Evolutionary conservation across 371 early-diverging fungal genomes (phyloP).

Genomic region (Mucor plumbeus): DNA sequence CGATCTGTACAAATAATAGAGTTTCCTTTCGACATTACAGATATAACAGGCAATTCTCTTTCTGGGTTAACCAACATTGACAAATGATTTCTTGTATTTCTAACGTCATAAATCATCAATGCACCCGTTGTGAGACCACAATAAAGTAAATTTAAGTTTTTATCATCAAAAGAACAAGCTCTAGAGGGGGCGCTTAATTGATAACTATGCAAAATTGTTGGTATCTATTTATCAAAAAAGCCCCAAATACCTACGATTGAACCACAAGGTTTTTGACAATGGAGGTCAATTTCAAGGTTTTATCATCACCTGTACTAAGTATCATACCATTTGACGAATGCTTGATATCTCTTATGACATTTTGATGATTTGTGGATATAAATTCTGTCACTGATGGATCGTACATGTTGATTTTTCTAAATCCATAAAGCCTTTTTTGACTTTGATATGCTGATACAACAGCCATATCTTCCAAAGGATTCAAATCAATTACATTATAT

Average conservation of each 20-base stretch:
- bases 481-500: constrained; percentile 16
- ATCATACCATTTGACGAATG: not conserved
- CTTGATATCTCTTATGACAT: constrained; percentile 24
- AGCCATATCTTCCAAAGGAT: constrained; percentile 8
- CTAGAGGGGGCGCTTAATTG: constrained; percentile 31
- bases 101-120: constrained; percentile 40
- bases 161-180: constrained; percentile 41
- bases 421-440: constrained; percentile 9
- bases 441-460: constrained; percentile 15
- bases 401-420: constrained; percentile 29
- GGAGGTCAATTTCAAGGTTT: constrained; percentile 27
- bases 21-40: not conserved
- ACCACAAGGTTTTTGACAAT: constrained; percentile 18
- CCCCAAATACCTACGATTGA: constrained; percentile 23
- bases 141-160: constrained; percentile 34
- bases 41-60: constrained; percentile 11
- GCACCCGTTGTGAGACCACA: constrained; percentile 43
- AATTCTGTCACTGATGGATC: constrained; percentile 26
- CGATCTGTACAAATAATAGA: constrained; percentile 20
- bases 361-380: constrained; percentile 20
- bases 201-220: constrained; percentile 14
- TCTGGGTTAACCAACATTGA: constrained; percentile 6
- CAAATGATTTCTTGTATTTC: constrained; percentile 36
- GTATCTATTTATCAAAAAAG: no score
- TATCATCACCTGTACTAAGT: constrained; percentile 31